Percentiles rank a stretch among this genome's conserved stretches.
Conservation (phyloP, 352 stramenopile genomes). For the Stephanocyclus meneghinianus region DNA sequence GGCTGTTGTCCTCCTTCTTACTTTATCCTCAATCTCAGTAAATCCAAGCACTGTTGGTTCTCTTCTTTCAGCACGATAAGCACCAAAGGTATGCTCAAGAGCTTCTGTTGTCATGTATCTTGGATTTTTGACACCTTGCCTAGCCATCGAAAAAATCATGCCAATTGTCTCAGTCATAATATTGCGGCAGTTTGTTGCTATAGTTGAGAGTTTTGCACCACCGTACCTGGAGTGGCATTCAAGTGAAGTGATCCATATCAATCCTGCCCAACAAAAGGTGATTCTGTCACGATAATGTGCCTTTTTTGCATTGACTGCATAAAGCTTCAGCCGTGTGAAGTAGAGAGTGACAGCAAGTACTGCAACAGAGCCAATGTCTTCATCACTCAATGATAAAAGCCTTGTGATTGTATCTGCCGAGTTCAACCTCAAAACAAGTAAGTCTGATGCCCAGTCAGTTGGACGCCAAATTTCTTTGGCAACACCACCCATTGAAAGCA, state of each 20-base stretch:
- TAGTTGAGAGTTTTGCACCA: not conserved
- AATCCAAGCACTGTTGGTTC: conserved; percentile 2
- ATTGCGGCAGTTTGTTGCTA: conserved; percentile 2
- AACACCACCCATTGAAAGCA: conserved; percentile 9
- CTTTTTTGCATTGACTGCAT: not conserved
- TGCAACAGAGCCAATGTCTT: not conserved
- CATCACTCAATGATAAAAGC: conserved; percentile 3
- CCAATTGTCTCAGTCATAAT: too few species aligned
- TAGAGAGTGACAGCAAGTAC: not conserved
- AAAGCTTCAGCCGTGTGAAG: not conserved
- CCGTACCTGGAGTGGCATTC: conserved; percentile 1
- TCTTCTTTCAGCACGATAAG: conserved; percentile 1
- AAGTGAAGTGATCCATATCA: conserved; percentile 8
- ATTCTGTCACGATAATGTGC: conserved; percentile 3
- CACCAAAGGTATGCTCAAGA: not conserved
- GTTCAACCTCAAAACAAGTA: conserved; percentile 13
- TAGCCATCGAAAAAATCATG: conserved; percentile 1
- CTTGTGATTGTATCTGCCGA: conserved; percentile 15
- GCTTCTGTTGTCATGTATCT: conserved; percentile 1
- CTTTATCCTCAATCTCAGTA: conserved; percentile 4
- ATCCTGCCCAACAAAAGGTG: conserved; percentile 1
- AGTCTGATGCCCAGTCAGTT: conserved; percentile 29
- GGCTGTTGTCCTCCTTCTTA: not conserved
- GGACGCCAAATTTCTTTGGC: conserved; percentile 11
- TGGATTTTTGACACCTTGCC: not conserved